Base-by-base conservation (phyloP, 2,329 filamentous ascomycete genomes). In the Pestalotiopsis sp. region DNA sequence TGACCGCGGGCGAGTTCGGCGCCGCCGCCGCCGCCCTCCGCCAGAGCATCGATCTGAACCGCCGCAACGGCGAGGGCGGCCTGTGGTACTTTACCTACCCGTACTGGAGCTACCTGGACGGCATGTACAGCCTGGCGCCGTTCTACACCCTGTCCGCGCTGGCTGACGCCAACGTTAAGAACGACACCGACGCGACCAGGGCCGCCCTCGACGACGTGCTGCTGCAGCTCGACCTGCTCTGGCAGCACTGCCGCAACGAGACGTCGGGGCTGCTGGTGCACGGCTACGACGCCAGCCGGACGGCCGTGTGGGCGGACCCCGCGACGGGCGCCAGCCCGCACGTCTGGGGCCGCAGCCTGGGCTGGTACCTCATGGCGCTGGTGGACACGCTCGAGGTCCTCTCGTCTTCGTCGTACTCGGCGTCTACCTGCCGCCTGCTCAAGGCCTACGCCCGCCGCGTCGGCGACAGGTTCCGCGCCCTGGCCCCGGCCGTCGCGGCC, bases 41-140 rank as follows among this genome's bases (percentile, higher is more conserved):
- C 14, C 13, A 69, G 4, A 78, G 77, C 70, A 77, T 78, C 71
- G 68, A 73, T 14, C 66, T 76, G 45, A 77, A 77, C 69, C 76
- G 69, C 20, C 76, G 78, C n/a, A 82, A 78, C 69, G 56, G 72
- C 6, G 76, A 77, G 66, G 76, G 77, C 38, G 79, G 80, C 0
- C 67, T 81, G 3, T 81, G 80, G 80, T 82, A 81, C 66, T 81
- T 71, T 66, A 72, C 75, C 1, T 87, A 87, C 70, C 84, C 84
- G 1, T 77, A 87, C 66, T 84, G 84, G 80, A 85, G 83, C 72
- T 88, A 87, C 71, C 77, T 86, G 3, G 86, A 88, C 70, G 85
- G 85, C 68, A 85, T 87, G 81, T 86, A 82, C 77, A 85, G 83
- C 0, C 77, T 84, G 11, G 77, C 81, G 7, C 82, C 84, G 0